These are phyloP conservation scores for Tetracentron sinense DNA, from an alignment of 164 flowering plant species.

Conservation along the genomic window DNA sequence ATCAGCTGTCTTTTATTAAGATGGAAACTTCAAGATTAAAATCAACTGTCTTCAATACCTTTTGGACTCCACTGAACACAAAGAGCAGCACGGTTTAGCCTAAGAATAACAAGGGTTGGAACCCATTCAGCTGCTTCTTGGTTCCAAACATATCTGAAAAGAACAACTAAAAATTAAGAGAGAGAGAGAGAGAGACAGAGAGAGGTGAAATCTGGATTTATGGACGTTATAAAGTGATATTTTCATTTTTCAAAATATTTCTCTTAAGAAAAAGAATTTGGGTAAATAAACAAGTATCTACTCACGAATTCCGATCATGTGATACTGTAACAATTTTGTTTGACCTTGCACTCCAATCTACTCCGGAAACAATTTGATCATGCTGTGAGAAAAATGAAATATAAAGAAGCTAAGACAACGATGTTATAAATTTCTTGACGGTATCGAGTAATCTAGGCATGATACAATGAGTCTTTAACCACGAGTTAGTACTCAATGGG, in stretches of 20 bases:
- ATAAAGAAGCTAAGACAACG: conserved; percentile 2
- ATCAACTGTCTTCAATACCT: conserved; percentile 38
- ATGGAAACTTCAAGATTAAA: too few species aligned
- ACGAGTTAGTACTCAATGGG: neutral
- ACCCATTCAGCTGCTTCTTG: conserved; percentile 87
- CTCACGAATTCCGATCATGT: conserved; percentile 99
- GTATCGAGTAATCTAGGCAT: neutral
- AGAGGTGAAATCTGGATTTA: neutral
- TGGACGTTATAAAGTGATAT: neutral
- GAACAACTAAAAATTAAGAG: conserved; percentile 3
- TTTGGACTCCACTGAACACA: conserved; percentile 98
- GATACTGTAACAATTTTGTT: conserved; percentile 96
- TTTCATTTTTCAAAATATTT: neutral
- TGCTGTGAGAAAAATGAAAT: conserved; percentile 50
- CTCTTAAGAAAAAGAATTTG: neutral
- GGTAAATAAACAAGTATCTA: conserved; percentile 14
- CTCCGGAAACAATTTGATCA: conserved; percentile 92
- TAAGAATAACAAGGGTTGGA: conserved; percentile 92
- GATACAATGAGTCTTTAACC: neutral
- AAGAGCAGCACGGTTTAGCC: conserved; percentile 97
- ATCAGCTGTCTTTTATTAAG: too few species aligned
- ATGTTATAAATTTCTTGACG: neutral
- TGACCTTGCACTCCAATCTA: conserved; percentile 85
- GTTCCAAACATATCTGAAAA: conserved; percentile 88
- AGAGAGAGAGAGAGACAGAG: neutral